Percentiles rank a stretch among this genome's conserved stretches.
Evolutionary conservation across 805 yeast genomes (phyloP).

Genomic region (Candida berthetii): DNA sequence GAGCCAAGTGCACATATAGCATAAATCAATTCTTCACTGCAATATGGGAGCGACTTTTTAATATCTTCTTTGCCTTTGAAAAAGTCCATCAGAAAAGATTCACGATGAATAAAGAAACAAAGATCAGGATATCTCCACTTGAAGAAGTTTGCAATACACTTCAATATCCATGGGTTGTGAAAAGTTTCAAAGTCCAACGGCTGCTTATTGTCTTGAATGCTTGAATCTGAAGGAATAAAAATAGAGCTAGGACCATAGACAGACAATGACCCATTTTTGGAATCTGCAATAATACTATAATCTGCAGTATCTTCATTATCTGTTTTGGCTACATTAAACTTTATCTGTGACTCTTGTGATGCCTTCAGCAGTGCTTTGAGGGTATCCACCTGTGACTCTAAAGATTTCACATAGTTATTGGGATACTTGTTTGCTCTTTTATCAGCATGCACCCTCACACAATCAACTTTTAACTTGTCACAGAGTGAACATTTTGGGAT

Average conservation of each 20-base stretch:
- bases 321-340: too few species aligned
- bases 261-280: background rate
- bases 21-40: conserved; percentile 46
- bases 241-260: conserved; percentile 9
- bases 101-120: conserved; percentile 57
- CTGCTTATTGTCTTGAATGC: conserved; percentile 16
- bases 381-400: conserved; percentile 29
- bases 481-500: conserved; percentile 42
- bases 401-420: conserved; percentile 39
- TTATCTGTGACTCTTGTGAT: too few species aligned
- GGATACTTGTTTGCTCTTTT: conserved; percentile 45
- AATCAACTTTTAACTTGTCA: conserved; percentile 32
- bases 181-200: conserved; percentile 14
- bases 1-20: conserved; percentile 58
- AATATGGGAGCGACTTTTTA: conserved; percentile 37
- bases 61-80: conserved; percentile 44
- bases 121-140: conserved; percentile 64
- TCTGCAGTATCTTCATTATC: too few species aligned
- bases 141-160: conserved; percentile 35
- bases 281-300: conserved; percentile 1
- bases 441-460: conserved; percentile 39
- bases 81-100: conserved; percentile 54
- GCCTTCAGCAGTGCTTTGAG: too few species aligned
- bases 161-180: conserved; percentile 7
- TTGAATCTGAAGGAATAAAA: conserved; percentile 2